Conservation (phyloP, 805 yeast genomes). For the Kuraishia floccosa region DNA sequence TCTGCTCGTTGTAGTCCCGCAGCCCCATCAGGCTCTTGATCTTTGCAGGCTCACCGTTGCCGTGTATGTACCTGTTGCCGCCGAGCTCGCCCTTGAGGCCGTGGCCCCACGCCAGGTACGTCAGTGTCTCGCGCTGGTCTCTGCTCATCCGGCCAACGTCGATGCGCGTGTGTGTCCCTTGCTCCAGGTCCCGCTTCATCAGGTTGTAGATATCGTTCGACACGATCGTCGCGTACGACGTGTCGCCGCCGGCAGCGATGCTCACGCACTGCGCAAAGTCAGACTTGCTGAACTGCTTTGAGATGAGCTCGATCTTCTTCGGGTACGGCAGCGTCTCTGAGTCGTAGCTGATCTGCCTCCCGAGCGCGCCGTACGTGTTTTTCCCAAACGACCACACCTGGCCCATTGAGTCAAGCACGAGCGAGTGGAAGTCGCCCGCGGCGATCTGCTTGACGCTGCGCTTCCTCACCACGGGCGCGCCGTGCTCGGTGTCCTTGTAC, state of each 20-base stretch:
- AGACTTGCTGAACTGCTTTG: conserved; percentile 25
- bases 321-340: conserved; percentile 70
- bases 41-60: conserved; percentile 54
- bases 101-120: conserved; percentile 61
- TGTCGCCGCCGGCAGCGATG: conserved; percentile 62
- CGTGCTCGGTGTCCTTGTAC: conserved; percentile 14
- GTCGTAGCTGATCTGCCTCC: conserved; percentile 51
- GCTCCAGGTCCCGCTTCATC: conserved; percentile 17
- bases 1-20: conserved; percentile 42
- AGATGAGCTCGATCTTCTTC: conserved; percentile 29
- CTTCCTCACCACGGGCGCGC: conserved; percentile 10
- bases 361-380: conserved; percentile 79
- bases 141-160: conserved; percentile 7
- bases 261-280: conserved; percentile 34
- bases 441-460: conserved; percentile 51
- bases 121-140: conserved; percentile 17
- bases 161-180: conserved; percentile 2
- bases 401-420: conserved; percentile 60
- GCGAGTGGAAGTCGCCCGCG: conserved; percentile 62
- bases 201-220: conserved; percentile 22
- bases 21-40: conserved; percentile 36
- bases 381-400: conserved; percentile 79
- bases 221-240: conserved; percentile 39
- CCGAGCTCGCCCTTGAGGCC: conserved; percentile 87
- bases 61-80: conserved; percentile 62